Conservation (phyloP, 306 rosid genomes). For the Oxytropis ochrocephala region DNA sequence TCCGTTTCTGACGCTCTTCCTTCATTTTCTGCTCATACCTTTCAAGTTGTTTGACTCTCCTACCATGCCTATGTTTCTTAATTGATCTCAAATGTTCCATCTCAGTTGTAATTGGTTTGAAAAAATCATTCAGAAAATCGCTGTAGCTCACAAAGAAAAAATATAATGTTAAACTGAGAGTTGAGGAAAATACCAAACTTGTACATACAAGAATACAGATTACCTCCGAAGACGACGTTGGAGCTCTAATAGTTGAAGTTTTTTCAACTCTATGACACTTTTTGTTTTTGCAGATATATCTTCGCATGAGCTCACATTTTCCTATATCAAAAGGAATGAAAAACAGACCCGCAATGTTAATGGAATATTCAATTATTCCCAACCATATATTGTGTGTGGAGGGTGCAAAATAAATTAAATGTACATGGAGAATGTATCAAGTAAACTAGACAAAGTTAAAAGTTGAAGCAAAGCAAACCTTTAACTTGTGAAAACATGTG, state of each 20-base stretch:
- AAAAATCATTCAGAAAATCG: constrained; percentile 86
- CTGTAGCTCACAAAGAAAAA: constrained; percentile 43
- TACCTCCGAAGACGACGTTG: constrained; percentile 96
- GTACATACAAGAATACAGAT: constrained; percentile 1
- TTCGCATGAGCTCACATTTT: constrained; percentile 87
- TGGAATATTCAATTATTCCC: not conserved
- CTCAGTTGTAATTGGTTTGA: constrained; percentile 71
- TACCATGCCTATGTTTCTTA: constrained; percentile 95
- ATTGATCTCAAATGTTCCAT: constrained; percentile 72
- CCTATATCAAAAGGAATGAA: constrained; percentile 43
- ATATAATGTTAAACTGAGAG: not conserved
- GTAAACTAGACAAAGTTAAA: not conserved
- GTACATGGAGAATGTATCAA: constrained; percentile 3
- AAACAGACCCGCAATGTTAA: not conserved
- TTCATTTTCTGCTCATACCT: constrained; percentile 94
- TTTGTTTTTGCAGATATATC: constrained; percentile 95
- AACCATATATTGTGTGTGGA: not conserved
- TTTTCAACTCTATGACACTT: constrained; percentile 97
- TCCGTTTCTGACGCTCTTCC: constrained; percentile 98
- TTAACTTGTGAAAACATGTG: constrained; percentile 63
- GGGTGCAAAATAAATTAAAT: constrained; percentile 2
- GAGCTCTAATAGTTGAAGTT: constrained; percentile 86
- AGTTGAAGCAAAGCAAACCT: constrained; percentile 47
- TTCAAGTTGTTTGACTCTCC: constrained; percentile 91
- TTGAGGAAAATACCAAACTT: constrained; percentile 4